Conservation (phyloP, 208 protist genomes). For the Trypanosoma grayi region DNA sequence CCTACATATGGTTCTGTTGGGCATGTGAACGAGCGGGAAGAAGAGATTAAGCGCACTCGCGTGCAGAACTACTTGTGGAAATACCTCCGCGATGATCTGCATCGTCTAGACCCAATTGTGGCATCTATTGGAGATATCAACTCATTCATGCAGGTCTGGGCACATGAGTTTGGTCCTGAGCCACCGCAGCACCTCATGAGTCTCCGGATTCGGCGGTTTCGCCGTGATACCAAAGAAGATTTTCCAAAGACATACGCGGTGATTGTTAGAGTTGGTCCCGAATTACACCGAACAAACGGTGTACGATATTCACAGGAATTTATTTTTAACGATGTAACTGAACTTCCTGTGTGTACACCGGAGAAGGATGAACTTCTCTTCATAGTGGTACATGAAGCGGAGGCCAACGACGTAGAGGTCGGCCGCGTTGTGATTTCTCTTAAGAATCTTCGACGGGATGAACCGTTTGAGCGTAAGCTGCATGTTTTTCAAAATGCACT, state of each 20-base stretch:
- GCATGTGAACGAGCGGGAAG: constrained; percentile 27
- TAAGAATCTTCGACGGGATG: constrained; percentile 27
- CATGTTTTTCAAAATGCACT: constrained; percentile 51
- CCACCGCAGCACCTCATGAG: constrained; percentile 33
- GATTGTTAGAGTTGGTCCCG: constrained; percentile 42
- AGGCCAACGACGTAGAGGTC: constrained; percentile 49
- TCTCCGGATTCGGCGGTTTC: constrained; percentile 28
- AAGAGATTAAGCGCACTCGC: constrained; percentile 48
- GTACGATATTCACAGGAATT: constrained; percentile 30
- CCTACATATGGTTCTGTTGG: constrained; percentile 44
- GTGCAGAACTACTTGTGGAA: constrained; percentile 73
- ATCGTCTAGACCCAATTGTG: constrained; percentile 71
- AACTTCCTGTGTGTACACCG: constrained; percentile 42
- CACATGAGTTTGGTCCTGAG: constrained; percentile 60
- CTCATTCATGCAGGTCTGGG: constrained; percentile 51
- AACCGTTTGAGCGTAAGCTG: constrained; percentile 28
- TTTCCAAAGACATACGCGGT: constrained; percentile 14
- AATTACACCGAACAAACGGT: constrained; percentile 32
- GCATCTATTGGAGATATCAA: constrained; percentile 52
- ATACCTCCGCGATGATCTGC: constrained; percentile 77
- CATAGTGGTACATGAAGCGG: constrained; percentile 45
- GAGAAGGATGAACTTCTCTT: constrained; percentile 44
- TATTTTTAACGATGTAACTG: constrained; percentile 38
- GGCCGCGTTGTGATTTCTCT: constrained; percentile 54
- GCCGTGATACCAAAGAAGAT: neutral